These are phyloP conservation scores for Calonectria hawksworthii DNA, from an alignment of 2,329 filamentous ascomycete species.

Conservation along the genomic window DNA sequence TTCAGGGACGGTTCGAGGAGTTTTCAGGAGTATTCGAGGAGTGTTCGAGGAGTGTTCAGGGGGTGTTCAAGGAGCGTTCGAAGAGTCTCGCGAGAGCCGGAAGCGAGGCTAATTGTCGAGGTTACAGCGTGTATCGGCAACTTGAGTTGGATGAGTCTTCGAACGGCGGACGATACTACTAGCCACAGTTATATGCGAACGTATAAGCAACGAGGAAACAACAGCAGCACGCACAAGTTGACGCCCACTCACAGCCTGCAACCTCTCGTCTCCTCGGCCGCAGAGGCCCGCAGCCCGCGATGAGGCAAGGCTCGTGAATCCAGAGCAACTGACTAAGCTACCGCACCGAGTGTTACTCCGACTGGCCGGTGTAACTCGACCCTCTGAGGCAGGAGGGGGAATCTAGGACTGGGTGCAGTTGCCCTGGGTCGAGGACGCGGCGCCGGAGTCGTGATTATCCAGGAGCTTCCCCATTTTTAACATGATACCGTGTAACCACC, in stretches of 20 bases:
- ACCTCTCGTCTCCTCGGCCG: not conserved
- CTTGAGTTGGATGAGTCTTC: not conserved
- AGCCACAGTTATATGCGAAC: not conserved
- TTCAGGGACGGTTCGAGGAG: too few relatives aligned
- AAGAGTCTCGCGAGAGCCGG: not conserved
- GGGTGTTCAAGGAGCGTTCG: too few relatives aligned
- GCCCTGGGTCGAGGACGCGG: not conserved
- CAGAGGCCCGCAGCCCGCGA: too few relatives aligned
- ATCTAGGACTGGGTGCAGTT: not conserved
- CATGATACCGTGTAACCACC: not conserved
- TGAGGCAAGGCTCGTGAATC: not conserved
- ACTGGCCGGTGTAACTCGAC: not conserved
- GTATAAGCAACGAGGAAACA: not conserved
- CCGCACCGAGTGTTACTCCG: not conserved
- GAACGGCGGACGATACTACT: too few relatives aligned
- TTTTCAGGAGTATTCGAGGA: too few relatives aligned
- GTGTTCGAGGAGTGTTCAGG: too few relatives aligned
- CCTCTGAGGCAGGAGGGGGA: not conserved
- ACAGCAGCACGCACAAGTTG: not conserved
- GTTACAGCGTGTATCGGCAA: not conserved
- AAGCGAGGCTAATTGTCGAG: too few relatives aligned
- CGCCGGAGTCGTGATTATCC: not conserved
- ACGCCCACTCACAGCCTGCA: not conserved
- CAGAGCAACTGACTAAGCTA: not conserved
- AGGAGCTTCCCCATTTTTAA: not conserved